Conservation (phyloP, 768 basidiomycete genomes). For the Auricularia sp. region DNA sequence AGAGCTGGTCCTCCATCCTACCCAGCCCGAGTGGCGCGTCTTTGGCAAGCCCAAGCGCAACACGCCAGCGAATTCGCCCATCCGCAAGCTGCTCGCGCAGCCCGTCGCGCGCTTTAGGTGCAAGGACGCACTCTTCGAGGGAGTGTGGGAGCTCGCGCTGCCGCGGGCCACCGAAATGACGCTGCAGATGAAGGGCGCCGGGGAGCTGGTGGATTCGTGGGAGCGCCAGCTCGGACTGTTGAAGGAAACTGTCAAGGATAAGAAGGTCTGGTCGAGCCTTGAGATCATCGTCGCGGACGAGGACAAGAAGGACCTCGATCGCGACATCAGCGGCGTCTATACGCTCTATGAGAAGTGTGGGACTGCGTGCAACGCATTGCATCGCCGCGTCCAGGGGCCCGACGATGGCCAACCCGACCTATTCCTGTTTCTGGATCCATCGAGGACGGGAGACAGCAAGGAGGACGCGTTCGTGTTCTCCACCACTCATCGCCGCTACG, state of each 20-base stretch:
- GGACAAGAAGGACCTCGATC: conserved; percentile 46
- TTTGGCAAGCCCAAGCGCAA: conserved; percentile 56
- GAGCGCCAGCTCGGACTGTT: conserved; percentile 68
- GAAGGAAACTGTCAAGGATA: conserved; percentile 53
- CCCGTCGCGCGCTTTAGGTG: conserved; percentile 73
- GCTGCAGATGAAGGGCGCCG: conserved; percentile 53
- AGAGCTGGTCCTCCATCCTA: conserved; percentile 66
- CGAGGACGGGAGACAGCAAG: conserved; percentile 59
- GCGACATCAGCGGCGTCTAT: conserved; percentile 75
- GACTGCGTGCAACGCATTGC: conserved; percentile 75
- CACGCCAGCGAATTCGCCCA: conserved; percentile 69
- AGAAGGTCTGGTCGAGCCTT: conserved; percentile 55
- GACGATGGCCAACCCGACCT: conserved; percentile 49
- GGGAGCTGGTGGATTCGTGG: conserved; percentile 74
- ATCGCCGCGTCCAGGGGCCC: conserved; percentile 44
- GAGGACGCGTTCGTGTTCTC: conserved; percentile 84
- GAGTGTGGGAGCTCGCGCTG: conserved; percentile 73
- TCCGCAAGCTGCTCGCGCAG: conserved; percentile 58
- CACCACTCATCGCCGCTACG: conserved; percentile 61
- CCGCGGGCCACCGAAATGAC: conserved; percentile 46
- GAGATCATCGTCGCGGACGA: conserved; percentile 48
- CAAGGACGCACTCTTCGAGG: conserved; percentile 45
- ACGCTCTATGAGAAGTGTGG: conserved; percentile 76
- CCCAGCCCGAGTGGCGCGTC: conserved; percentile 78
- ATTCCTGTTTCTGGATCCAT: conserved; percentile 70